Evolutionary conservation across 2,329 filamentous ascomycete species (phyloP).

Genomic region (Nemania bipapillata): DNA sequence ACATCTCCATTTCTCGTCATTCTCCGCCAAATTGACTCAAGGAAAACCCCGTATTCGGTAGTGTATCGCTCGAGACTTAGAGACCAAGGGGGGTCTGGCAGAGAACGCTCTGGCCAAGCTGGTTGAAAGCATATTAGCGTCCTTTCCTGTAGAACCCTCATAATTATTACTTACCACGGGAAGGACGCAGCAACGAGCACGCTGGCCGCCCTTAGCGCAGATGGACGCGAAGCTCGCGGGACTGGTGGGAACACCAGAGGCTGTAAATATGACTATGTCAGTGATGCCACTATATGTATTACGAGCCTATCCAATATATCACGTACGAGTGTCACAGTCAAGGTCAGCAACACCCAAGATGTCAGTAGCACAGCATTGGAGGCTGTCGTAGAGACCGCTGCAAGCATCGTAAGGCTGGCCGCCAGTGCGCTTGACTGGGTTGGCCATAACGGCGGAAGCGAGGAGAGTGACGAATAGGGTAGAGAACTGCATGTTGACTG

Average conservation of each 20-base stretch:
- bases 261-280: constrained; percentile 34
- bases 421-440: constrained; percentile 37
- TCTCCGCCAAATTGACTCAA: neutral
- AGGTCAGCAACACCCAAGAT: constrained; percentile 58
- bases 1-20: neutral
- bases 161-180: constrained; percentile 53
- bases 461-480: constrained; percentile 45
- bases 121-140: constrained; percentile 19
- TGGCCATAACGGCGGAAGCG: constrained; percentile 45
- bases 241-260: constrained; percentile 53
- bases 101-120: constrained; percentile 51
- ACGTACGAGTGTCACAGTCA: constrained; percentile 61
- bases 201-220: constrained; percentile 58
- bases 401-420: constrained; percentile 54
- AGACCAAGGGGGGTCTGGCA: constrained; percentile 51
- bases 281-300: neutral
- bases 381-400: constrained; percentile 55
- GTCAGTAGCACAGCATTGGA: constrained; percentile 71
- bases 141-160: neutral
- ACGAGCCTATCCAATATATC: neutral
- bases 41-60: neutral
- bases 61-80: constrained; percentile 29
- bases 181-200: constrained; percentile 63
- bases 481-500: constrained; percentile 48
- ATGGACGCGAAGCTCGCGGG: constrained; percentile 57